Evolutionary conservation across 2,329 filamentous ascomycete species (phyloP), one percentile per base, ranked within the genome.

Genomic region (Fusarium verrucosum): DNA sequence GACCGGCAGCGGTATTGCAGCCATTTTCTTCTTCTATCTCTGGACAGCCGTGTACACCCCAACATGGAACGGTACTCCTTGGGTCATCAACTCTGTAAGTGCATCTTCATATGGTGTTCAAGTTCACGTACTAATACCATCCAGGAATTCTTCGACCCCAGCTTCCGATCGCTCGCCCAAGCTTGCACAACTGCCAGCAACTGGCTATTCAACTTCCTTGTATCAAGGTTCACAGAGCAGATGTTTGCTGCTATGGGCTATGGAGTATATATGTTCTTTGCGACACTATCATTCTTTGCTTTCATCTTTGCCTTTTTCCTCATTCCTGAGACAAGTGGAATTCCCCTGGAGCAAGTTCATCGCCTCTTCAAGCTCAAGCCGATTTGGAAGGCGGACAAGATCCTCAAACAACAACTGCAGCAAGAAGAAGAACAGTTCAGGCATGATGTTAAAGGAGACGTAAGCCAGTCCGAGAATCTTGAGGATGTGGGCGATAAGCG

Each of bases 21-120:
- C 86, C 20, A 82, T 88, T 45, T 83, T 86, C 70, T 89, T 90
- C 78, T 89, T 90, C 78, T 90, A 90, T 69, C 78, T 90, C 3
- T 90, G 86, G 84, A 69, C 66, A 0, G 66, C 66, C 13, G 66
- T 84, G 61, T 89, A 89, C 71, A 87, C 85, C 0, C 85, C 81
- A 0, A 79, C 82, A 0, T 87, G 84, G 84, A 86, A 87, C 62
- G 85, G 84, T 6, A 87, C 85, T 0, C 86, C 86, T 0, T 89
- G 87, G 87, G 85, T 89, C 11, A 58, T 58, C 14, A 58, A 58
- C 16, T 58, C 56, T 17, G 56, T 58, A 33, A 20, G 53, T 23
- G 4, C 5, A 10, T 10, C 3, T 16, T 13, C 3, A 17, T 7
- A 2, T n/a, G 2, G 1, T 4, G 3, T 3, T 13, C 1, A 2